Percentiles rank a stretch among this genome's conserved stretches.
These are phyloP conservation scores for Fusarium gaditjirri DNA, from an alignment of 2,329 filamentous ascomycete species.

Conservation along the genomic window DNA sequence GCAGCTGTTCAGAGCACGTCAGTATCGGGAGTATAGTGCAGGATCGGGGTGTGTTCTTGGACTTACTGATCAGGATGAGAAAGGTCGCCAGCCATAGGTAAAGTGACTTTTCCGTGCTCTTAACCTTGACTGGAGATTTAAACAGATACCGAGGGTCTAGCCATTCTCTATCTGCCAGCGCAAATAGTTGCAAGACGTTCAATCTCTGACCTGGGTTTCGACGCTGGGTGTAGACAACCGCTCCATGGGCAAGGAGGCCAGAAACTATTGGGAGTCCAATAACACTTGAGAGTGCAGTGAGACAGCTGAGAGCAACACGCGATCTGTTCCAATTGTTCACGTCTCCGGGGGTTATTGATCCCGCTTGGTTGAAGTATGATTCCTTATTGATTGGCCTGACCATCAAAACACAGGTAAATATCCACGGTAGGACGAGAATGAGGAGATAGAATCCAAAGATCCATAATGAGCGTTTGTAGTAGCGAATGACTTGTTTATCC, in stretches of 20 bases:
- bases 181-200: conserved; percentile 13
- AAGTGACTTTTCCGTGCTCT: neutral
- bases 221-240: conserved; percentile 27
- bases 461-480: neutral
- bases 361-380: conserved; percentile 17
- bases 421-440: conserved; percentile 17
- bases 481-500: neutral
- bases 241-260: conserved; percentile 19
- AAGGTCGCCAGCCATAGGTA: conserved; percentile 7
- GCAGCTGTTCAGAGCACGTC: conserved; percentile 1
- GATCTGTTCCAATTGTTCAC: neutral
- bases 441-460: neutral
- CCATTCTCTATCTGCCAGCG: conserved; percentile 23
- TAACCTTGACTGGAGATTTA: fast-evolving
- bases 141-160: neutral
- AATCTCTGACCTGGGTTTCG: neutral
- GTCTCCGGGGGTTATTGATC: neutral
- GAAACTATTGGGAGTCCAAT: conserved; percentile 25
- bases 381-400: conserved; percentile 4
- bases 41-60: neutral
- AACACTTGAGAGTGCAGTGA: neutral
- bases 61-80: conserved; percentile 26
- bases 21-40: neutral
- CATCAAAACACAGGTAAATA: conserved; percentile 25
- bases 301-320: neutral